Evolutionary conservation across 352 stramenopile species (phyloP), one percentile per base, ranked within the genome.

Genomic region (Phytophthora sp.): DNA sequence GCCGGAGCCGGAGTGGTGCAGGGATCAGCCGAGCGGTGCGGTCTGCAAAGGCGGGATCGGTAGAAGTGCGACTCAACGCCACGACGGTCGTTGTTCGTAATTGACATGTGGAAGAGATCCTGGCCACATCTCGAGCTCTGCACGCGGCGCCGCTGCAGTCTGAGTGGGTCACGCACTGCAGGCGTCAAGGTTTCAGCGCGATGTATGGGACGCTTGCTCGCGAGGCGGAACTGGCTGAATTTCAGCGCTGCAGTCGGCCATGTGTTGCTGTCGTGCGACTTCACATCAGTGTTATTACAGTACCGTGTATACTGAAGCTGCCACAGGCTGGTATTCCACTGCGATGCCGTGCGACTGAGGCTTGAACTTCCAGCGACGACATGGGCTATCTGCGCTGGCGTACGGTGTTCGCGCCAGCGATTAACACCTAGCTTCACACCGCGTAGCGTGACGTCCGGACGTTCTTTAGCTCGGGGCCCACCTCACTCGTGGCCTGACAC

Each of bases 41-140:
- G 61, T 56, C 50, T 63, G 52, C 46, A 70, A 21, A 64, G 61
- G 51, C 29, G 49, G 61, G 33, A 35, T 71, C 29, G 45, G 66
- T 74, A 70, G 61, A 74, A 70, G 66, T 63, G 66, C 16, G 31
- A 15, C 35, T 35, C 66, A 66, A 73, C 59, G 59, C 26, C 23
- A 70, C 66, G 66, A 74, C 53, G 16, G 60, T 74, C 66, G 66
- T 33, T 26, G 39, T 70, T 70, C 53, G 66, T 58, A 56, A 62
- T 56, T 41, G 23, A 39, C 58, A 73, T 63, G 59, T 60, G 51
- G 35, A 44, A 38, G 35, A 57, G 20, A 52, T 47, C n/a, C 51
- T 38, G 49, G 44, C 45, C 42, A 54, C 55, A 66, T 66, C 46
- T 5, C 39, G 33, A 60, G 54, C 63, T 66, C 63, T 71, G 47